Percentiles rank a stretch among this genome's conserved stretches.
phyloP scores from a whole-genome alignment of 208 protist genomes.

The Jaenimonas drosophilae region DNA sequence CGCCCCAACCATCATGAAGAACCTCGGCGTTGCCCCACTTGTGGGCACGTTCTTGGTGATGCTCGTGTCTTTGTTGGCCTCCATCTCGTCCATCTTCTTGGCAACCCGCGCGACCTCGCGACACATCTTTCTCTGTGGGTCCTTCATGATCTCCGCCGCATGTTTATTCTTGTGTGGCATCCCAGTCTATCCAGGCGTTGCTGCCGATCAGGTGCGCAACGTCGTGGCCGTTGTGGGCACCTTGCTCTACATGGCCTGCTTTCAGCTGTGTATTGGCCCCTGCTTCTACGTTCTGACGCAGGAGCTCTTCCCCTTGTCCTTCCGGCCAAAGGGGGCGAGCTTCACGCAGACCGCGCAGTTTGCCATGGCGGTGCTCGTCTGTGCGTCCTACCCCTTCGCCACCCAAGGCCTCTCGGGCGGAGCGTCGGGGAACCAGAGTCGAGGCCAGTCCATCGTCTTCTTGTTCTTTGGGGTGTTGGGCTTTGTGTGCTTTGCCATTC shows the following conservation, averaged over 20 bases:
- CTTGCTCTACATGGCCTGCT: constrained; percentile 9
- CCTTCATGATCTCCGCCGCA: constrained; percentile 39
- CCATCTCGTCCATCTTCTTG: constrained; percentile 63
- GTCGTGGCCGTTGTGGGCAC: constrained; percentile 7
- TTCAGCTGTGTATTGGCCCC: constrained; percentile 13
- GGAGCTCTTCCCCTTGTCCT: constrained; percentile 10
- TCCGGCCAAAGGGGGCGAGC: constrained; percentile 8
- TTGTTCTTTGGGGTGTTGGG: constrained; percentile 2
- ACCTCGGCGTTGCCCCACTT: constrained; percentile 45
- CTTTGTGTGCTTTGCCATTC: neutral
- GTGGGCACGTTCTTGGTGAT: constrained; percentile 79
- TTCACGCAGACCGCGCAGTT: constrained; percentile 9
- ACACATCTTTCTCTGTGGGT: constrained; percentile 52
- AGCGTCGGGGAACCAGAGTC: constrained; percentile 9
- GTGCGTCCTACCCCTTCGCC: constrained; percentile 11
- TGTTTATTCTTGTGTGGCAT: too few species aligned
- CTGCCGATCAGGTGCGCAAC: constrained; percentile 12
- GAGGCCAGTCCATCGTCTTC: constrained; percentile 11
- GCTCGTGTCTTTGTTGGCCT: constrained; percentile 82
- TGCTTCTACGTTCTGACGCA: constrained; percentile 14
- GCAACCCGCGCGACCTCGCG: constrained; percentile 56
- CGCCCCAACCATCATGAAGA: constrained; percentile 66
- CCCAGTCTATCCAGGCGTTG: too few species aligned
- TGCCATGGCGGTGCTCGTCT: constrained; percentile 10
- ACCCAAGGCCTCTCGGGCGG: constrained; percentile 10